Conservation (phyloP, 345 rosid genomes). For the Syzygium aromaticum region DNA sequence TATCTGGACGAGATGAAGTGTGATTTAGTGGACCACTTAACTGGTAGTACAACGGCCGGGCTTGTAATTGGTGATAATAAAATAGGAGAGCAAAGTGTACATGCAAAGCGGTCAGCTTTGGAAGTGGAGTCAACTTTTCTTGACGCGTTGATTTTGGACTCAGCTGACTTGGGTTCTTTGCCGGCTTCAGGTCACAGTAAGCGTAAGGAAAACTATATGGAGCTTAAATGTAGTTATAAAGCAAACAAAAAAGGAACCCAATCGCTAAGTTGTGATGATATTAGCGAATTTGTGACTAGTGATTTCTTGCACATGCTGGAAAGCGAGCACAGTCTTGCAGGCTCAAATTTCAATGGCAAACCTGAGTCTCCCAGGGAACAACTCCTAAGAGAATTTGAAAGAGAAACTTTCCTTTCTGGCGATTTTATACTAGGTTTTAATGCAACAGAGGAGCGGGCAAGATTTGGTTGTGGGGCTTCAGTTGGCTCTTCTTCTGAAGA, state of each 20-base stretch:
- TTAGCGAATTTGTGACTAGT: slow-evolving; percentile 50
- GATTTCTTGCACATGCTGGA: slow-evolving; percentile 68
- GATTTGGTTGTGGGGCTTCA: slow-evolving; percentile 5
- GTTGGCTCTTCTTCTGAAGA: slow-evolving; percentile 10
- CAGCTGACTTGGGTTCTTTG: slow-evolving; percentile 21
- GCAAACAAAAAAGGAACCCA: slow-evolving; percentile 21
- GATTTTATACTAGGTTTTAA: slow-evolving; percentile 28
- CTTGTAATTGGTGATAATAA: slow-evolving; percentile 14
- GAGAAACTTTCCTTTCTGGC: slow-evolving; percentile 49
- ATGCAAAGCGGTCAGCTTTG: slow-evolving; percentile 6
- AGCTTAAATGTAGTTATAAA: slow-evolving; percentile 31
- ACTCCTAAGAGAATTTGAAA: slow-evolving; percentile 68
- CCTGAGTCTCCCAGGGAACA: slow-evolving; percentile 78
- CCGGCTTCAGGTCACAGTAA: slow-evolving; percentile 13
- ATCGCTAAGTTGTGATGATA: slow-evolving; percentile 56
- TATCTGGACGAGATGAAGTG: slow-evolving; percentile 11
- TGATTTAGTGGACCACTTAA: slow-evolving; percentile 4
- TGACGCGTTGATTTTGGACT: slow-evolving; percentile 20
- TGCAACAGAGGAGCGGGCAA: slow-evolving; percentile 13
- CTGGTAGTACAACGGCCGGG: slow-evolving; percentile 1
- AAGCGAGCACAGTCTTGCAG: slow-evolving; percentile 28
- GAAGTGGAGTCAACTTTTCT: slow-evolving; percentile 26
- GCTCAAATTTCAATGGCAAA: slow-evolving; percentile 29
- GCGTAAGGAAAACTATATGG: slow-evolving; percentile 18
- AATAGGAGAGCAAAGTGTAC: slow-evolving; percentile 10